Evolutionary conservation across 768 basidiomycete species (phyloP), one percentile per base, ranked within the genome.

Genomic region (Kondoa malvinella): DNA sequence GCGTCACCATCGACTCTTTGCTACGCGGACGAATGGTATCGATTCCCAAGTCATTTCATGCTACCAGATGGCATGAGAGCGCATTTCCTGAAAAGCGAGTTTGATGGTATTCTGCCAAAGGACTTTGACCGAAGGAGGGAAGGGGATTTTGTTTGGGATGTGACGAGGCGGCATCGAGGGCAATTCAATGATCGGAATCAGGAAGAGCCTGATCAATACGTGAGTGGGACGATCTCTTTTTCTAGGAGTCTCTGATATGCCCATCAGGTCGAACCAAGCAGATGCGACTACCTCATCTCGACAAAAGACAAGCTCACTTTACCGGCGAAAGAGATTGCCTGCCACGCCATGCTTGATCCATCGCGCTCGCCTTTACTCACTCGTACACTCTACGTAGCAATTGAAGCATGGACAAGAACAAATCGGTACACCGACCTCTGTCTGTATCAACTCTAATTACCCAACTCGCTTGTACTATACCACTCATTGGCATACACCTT

Each of bases 11-110:
- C 97, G 67, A 83, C 81, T 31, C 75, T 99, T 1, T 99, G 95
- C 78, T 80, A 87, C 64, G 89, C 87, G 61, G 92, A 92, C 76
- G 95, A 99, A 78, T 99, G 95, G 95, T 81, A 96, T 75, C 83
- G 94, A 27, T 99, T 91, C 81, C 88, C 92, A 1, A 84, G 89
- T 2, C 87, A 87, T 76, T 96, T 87, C 77, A 82, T 94, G 61
- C 82, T 97, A 26, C 92, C 92, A 1, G 83, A 86, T 68, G 87
- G 84, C 30, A 79, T 97, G 68, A 81, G 84, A 30, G 84, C 94
- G n/a, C 82, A 86, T 68, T 96, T 91, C 77, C 80, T 97, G 76
- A 88, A 91, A 80, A 91, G 87, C 77, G 90, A 87, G 67, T 96
- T 97, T 72, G 82, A 86, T 70, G 94, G 91, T 12, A 82, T 89